Conservation (phyloP, 2,329 filamentous ascomycete species). For the Ophiostoma sp. region DNA sequence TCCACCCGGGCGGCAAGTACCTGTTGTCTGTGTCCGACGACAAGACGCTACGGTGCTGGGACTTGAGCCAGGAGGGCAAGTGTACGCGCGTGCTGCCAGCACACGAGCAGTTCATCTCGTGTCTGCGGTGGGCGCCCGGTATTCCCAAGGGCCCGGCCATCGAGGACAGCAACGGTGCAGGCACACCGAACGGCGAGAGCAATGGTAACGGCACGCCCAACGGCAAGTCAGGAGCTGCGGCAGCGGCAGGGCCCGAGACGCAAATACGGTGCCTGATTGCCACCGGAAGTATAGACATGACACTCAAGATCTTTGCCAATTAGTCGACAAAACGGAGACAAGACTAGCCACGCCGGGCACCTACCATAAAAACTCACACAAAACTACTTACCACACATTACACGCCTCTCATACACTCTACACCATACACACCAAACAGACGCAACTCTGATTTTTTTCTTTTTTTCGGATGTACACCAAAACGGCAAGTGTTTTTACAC, state of each 20-base stretch:
- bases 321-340: constrained; percentile 28
- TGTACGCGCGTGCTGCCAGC: constrained; percentile 79
- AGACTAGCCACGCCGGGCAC: neutral
- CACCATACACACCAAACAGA: neutral
- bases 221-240: constrained; percentile 21
- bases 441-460: neutral
- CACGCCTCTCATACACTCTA: neutral
- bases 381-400: no score
- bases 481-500: neutral
- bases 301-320: constrained; percentile 74
- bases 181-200: constrained; percentile 22
- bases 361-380: no score
- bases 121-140: constrained; percentile 82
- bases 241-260: constrained; percentile 43
- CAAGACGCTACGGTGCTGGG: constrained; percentile 92
- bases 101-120: constrained; percentile 83
- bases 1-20: constrained; percentile 91
- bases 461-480: constrained; percentile 8
- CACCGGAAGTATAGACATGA: constrained; percentile 81
- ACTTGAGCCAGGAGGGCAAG: constrained; percentile 84
- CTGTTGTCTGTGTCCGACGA: constrained; percentile 84
- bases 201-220: constrained; percentile 42
- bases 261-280: constrained; percentile 83
- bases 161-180: constrained; percentile 28
- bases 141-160: constrained; percentile 61